phyloP scores from a whole-genome alignment of 257 asterid species.

The Euphrasia confusa region DNA sequence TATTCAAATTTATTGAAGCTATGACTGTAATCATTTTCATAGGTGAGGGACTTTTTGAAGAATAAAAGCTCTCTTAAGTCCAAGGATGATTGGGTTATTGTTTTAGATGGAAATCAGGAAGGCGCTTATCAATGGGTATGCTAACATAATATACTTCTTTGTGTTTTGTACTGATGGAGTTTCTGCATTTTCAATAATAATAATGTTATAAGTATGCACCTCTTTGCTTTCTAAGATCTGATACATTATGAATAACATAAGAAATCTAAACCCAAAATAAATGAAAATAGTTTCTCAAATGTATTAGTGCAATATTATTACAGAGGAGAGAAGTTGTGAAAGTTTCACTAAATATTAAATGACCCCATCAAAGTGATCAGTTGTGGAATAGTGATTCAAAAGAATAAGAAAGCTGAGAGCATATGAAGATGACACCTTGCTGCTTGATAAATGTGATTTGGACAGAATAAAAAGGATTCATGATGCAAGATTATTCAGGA shows the following conservation, averaged over 20 bases:
- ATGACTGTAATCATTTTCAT: slow-evolving; percentile 21
- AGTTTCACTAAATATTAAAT: background rate
- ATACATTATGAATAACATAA: background rate
- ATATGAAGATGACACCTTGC: too few relatives aligned
- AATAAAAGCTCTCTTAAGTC: slow-evolving; percentile 56
- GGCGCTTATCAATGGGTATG: slow-evolving; percentile 87
- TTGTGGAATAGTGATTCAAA: too few relatives aligned
- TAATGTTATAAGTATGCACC: too few relatives aligned
- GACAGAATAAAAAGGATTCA: too few relatives aligned
- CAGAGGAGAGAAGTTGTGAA: background rate
- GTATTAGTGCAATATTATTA: too few relatives aligned
- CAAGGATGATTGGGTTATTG: slow-evolving; percentile 58
- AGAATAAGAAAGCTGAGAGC: too few relatives aligned
- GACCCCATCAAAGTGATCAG: background rate
- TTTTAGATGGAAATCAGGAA: slow-evolving; percentile 78
- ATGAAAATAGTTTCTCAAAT: background rate
- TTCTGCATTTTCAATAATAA: slow-evolving; percentile 5
- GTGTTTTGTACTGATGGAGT: too few relatives aligned
- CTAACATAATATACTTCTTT: slow-evolving; percentile 2
- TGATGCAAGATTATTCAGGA: too few relatives aligned
- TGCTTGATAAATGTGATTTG: too few relatives aligned
- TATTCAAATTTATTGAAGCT: slow-evolving; percentile 9
- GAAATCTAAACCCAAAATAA: background rate
- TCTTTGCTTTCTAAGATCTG: background rate
- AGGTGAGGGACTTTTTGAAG: slow-evolving; percentile 74